A percentile compares a stretch with the other conserved stretches of the same genome.
These are phyloP conservation scores for Ophiostoma piceae DNA, from an alignment of 2,329 filamentous ascomycete genomes.

Conservation along the genomic window DNA sequence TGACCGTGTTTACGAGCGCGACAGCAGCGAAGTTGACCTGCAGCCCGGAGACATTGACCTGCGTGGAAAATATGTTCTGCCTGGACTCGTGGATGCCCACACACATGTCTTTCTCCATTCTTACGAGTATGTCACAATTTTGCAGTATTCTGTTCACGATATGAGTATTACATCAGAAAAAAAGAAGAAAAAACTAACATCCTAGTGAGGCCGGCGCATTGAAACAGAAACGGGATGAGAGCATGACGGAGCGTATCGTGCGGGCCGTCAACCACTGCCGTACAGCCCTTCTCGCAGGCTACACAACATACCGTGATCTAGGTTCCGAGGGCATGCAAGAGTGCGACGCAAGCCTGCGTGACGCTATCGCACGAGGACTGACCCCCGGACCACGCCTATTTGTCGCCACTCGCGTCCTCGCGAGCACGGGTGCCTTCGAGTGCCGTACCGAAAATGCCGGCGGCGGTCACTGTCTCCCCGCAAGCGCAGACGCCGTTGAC, in stretches of 20 bases:
- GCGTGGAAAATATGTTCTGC: background rate
- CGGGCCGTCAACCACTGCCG: slow-evolving; percentile 50
- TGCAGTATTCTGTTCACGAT: too few species aligned
- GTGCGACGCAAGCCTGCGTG: slow-evolving; percentile 41
- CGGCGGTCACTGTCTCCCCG: background rate
- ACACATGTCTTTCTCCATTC: background rate
- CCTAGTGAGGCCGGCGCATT: background rate
- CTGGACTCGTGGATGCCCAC: background rate
- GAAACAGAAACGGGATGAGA: background rate
- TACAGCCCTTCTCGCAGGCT: slow-evolving; percentile 50
- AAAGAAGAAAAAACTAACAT: background rate
- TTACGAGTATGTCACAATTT: background rate
- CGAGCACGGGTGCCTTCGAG: background rate
- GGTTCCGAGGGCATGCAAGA: slow-evolving; percentile 49
- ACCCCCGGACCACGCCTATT: background rate
- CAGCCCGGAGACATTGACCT: background rate
- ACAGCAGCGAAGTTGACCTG: background rate
- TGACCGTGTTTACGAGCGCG: background rate
- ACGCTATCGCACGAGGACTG: background rate
- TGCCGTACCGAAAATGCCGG: background rate
- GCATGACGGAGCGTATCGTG: slow-evolving; percentile 44
- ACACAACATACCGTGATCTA: slow-evolving; percentile 54
- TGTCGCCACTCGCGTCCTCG: background rate
- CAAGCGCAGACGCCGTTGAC: slow-evolving; percentile 28
- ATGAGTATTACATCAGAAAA: too few species aligned